Percentiles rank a stretch among this genome's conserved stretches.
phyloP scores from a whole-genome alignment of 345 rosid genomes.

The Lepidium aucheri region DNA sequence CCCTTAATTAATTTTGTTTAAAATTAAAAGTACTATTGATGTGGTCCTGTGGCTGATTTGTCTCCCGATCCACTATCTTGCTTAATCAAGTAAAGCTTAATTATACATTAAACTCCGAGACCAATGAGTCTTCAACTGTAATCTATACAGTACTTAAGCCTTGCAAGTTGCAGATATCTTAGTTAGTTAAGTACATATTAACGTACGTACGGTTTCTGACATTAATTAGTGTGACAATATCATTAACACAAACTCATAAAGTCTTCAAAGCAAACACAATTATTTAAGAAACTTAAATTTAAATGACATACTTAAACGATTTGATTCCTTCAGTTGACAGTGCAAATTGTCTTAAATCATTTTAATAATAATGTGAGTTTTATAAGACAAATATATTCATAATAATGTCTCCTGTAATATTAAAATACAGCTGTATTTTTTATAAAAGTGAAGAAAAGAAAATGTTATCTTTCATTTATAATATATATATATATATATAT shows the following conservation, averaged over 20 bases:
- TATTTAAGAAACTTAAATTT: not conserved
- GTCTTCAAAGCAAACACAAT: conserved; percentile 8
- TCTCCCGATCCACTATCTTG: conserved; percentile 4
- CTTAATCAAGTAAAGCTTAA: conserved; percentile 25
- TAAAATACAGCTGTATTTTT: no score
- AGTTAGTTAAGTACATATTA: conserved; percentile 17
- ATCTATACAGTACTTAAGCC: conserved; percentile 2
- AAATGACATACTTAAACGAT: not conserved
- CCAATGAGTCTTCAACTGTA: conserved; percentile 4
- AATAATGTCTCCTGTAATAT: not conserved
- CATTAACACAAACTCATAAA: conserved; percentile 2
- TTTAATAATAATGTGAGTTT: not conserved
- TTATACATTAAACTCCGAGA: conserved; percentile 5
- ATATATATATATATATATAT: no score
- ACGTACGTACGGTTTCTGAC: conserved; percentile 27
- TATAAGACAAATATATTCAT: not conserved
- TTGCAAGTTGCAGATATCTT: conserved; percentile 19
- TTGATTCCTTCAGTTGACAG: not conserved
- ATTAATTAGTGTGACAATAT: conserved; percentile 1
- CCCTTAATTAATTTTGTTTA: not conserved
- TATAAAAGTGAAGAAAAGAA: no score
- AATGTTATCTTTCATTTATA: no score
- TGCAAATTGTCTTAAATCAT: not conserved
- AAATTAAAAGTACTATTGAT: not conserved
- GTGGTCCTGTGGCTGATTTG: conserved; percentile 26